Conservation (phyloP, 768 basidiomycete species). For the Mycena alexandri region DNA sequence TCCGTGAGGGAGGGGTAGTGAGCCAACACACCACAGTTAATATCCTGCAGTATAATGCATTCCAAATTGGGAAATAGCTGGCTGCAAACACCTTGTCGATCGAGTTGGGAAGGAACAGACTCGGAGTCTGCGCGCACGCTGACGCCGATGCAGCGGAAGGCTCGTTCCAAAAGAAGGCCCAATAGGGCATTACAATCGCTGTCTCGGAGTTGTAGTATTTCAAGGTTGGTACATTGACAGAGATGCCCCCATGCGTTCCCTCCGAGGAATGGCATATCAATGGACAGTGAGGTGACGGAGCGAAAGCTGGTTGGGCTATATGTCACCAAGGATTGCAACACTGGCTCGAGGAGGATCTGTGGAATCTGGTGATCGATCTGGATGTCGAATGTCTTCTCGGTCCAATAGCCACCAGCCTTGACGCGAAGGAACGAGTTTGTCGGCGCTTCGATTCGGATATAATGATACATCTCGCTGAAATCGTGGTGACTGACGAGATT, state of each 20-base stretch:
- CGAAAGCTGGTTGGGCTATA: neutral
- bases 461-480: neutral
- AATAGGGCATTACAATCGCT: neutral
- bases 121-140: neutral
- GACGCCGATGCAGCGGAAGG: conserved; percentile 2
- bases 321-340: neutral
- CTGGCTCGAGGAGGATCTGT: neutral
- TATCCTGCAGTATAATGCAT: neutral
- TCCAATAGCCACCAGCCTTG: neutral
- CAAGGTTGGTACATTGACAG: conserved; percentile 4
- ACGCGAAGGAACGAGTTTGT: neutral
- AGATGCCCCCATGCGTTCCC: neutral
- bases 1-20: neutral
- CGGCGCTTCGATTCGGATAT: conserved; percentile 8
- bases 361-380: neutral
- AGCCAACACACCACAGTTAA: neutral
- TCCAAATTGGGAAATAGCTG: conserved; percentile 15
- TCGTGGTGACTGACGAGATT: conserved; percentile 1
- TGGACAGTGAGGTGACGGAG: neutral
- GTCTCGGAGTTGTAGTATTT: neutral
- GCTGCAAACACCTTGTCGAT: neutral
- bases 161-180: neutral
- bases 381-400: neutral
- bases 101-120: neutral
- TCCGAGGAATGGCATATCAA: neutral